These are phyloP conservation scores for Papilionanthe hybrid DNA, from an alignment of 116 monocot species.

Conservation along the genomic window DNA sequence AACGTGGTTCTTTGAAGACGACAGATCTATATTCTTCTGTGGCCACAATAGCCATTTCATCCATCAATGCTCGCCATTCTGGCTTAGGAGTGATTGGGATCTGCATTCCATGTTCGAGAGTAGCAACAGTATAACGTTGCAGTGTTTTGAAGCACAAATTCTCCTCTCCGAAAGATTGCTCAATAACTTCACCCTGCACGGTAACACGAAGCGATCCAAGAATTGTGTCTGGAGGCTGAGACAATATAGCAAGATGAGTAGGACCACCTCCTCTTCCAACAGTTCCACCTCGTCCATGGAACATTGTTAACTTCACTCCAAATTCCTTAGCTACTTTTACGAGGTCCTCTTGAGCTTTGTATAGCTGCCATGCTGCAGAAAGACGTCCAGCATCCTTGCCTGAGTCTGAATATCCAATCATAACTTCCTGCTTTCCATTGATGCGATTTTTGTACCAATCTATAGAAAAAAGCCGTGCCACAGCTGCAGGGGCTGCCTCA, in stretches of 20 bases:
- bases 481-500: conserved; percentile 84
- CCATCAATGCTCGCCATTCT: conserved; percentile 95
- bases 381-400: conserved; percentile 96
- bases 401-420: conserved; percentile 98
- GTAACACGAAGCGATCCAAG: conserved; percentile 92
- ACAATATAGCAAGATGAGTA: conserved; percentile 93
- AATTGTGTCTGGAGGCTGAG: conserved; percentile 90
- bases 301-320: conserved; percentile 92
- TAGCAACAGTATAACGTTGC: conserved; percentile 86
- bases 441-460: conserved; percentile 91
- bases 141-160: conserved; percentile 93
- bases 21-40: conserved; percentile 83
- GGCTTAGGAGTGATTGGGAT: conserved; percentile 89
- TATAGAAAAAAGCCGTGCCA: conserved; percentile 83
- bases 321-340: conserved; percentile 74
- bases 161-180: conserved; percentile 95
- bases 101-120: conserved; percentile 96
- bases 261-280: conserved; percentile 97
- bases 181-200: conserved; percentile 97
- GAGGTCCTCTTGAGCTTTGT: conserved; percentile 94
- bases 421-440: conserved; percentile 91
- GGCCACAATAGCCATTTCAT: conserved; percentile 86
- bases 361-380: conserved; percentile 96
- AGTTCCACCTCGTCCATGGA: conserved; percentile 92
- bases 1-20: conserved; percentile 86